phyloP scores from a whole-genome alignment of 225 moss, liverwort and hornwort species.

The Rhytidiadelphus loreus region DNA sequence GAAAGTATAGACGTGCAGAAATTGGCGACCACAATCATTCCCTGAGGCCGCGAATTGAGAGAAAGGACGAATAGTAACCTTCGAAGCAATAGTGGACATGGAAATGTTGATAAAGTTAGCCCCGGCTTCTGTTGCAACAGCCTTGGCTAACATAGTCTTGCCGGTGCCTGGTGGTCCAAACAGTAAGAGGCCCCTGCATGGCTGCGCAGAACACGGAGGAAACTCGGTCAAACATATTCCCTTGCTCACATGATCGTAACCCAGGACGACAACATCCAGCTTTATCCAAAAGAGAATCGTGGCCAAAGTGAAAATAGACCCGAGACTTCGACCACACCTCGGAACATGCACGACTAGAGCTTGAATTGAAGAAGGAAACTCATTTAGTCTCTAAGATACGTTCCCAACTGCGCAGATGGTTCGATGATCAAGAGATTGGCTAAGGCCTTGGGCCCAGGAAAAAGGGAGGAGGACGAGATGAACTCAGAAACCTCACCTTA shows the following conservation, averaged over 20 bases:
- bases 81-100: slow-evolving; percentile 92
- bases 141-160: slow-evolving; percentile 94
- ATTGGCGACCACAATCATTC: not conserved
- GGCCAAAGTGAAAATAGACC: not conserved
- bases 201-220: slow-evolving; percentile 22
- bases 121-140: slow-evolving; percentile 93
- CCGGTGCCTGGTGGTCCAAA: slow-evolving; percentile 97
- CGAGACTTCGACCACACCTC: not conserved
- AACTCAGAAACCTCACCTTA: slow-evolving; percentile 40
- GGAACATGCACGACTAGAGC: not conserved
- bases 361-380: not conserved
- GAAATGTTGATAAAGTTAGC: slow-evolving; percentile 96
- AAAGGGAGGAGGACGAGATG: not conserved
- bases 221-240: not conserved
- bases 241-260: not conserved
- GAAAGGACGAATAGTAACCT: slow-evolving; percentile 20
- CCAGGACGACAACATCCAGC: not conserved
- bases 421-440: not conserved
- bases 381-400: not conserved
- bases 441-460: not conserved
- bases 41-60: not conserved
- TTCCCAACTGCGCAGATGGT: not conserved
- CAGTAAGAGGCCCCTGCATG: slow-evolving; percentile 87
- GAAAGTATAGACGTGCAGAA: not conserved
- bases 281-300: not conserved